Percentiles rank a stretch among this genome's conserved stretches.
These are phyloP conservation scores for Chloranthus sessilifolius DNA, from an alignment of 164 flowering plant species.

Conservation along the genomic window DNA sequence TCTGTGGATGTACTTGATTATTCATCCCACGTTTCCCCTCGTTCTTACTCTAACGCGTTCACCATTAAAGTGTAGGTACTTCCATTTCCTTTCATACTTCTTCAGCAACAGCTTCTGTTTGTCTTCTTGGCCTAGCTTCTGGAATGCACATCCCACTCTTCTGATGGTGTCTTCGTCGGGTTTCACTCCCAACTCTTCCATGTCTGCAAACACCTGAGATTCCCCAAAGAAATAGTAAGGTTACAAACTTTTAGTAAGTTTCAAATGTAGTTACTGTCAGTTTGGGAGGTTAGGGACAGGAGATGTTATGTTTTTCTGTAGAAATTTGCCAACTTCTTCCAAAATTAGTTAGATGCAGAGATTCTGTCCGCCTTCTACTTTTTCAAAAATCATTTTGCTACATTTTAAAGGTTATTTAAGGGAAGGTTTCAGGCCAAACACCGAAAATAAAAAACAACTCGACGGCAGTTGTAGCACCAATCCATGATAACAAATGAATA, in stretches of 20 bases:
- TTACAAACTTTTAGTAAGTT: not conserved
- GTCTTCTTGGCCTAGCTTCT: conserved; percentile 55
- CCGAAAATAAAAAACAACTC: too few species aligned
- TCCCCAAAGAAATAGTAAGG: not conserved
- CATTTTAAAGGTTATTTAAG: too few species aligned
- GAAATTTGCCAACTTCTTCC: too few species aligned
- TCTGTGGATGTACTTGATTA: not conserved
- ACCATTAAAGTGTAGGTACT: conserved; percentile 81
- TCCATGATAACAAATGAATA: too few species aligned
- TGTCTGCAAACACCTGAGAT: conserved; percentile 86
- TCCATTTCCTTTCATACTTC: conserved; percentile 64
- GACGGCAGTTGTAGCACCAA: too few species aligned
- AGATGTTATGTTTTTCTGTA: too few species aligned
- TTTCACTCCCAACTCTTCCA: conserved; percentile 91
- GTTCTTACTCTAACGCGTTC: conserved; percentile 66
- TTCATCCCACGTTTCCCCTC: conserved; percentile 11
- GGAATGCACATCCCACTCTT: conserved; percentile 64
- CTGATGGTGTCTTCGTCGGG: conserved; percentile 81
- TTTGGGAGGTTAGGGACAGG: too few species aligned
- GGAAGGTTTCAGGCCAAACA: not conserved
- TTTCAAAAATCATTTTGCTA: too few species aligned
- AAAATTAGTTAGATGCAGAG: too few species aligned
- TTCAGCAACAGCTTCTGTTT: conserved; percentile 47
- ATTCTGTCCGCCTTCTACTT: too few species aligned
- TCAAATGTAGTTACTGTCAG: too few species aligned